Percentiles rank a stretch among this genome's conserved stretches.
Conservation (phyloP, 352 stramenopile genomes). For the Pythium aristosporum region DNA sequence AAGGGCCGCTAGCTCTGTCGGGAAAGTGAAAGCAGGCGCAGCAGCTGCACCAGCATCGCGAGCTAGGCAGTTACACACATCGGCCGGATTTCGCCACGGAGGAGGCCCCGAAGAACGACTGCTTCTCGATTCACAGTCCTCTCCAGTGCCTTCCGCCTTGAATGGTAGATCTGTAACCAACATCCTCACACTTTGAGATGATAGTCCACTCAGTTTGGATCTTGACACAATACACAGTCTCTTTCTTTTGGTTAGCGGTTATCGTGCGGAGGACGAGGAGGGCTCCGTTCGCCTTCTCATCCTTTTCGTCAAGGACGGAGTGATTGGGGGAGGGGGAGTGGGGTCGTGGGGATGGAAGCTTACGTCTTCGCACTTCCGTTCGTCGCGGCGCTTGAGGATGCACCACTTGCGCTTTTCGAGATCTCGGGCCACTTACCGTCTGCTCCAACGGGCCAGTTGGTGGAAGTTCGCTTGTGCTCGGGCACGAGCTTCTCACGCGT, state of each 20-base stretch:
- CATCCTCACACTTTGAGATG: conserved; percentile 63
- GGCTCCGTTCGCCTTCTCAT: conserved; percentile 2
- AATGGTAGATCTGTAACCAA: conserved; percentile 32
- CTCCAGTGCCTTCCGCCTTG: conserved; percentile 7
- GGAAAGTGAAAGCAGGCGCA: conserved; percentile 4
- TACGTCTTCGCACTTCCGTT: conserved; percentile 31
- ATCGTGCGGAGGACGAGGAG: not conserved
- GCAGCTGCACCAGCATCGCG: conserved; percentile 1
- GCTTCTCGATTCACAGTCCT: conserved; percentile 32
- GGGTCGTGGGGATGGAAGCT: not conserved
- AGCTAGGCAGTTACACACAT: conserved; percentile 49
- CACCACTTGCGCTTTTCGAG: conserved; percentile 23
- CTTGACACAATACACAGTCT: conserved; percentile 25
- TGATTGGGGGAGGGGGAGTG: not conserved
- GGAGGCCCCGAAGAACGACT: conserved; percentile 47
- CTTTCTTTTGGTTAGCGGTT: conserved; percentile 14
- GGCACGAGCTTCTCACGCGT: conserved; percentile 82
- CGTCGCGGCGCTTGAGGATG: conserved; percentile 23
- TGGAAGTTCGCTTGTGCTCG: conserved; percentile 56
- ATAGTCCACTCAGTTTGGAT: not conserved
- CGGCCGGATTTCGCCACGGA: conserved; percentile 38
- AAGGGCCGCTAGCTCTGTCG: not conserved
- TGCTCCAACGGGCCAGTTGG: conserved; percentile 75
- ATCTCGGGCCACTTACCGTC: conserved; percentile 68
- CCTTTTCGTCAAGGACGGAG: conserved; percentile 1